phyloP scores from a whole-genome alignment of 1,284 basidiomycete species.

The Stygiomarasmius scandens region DNA sequence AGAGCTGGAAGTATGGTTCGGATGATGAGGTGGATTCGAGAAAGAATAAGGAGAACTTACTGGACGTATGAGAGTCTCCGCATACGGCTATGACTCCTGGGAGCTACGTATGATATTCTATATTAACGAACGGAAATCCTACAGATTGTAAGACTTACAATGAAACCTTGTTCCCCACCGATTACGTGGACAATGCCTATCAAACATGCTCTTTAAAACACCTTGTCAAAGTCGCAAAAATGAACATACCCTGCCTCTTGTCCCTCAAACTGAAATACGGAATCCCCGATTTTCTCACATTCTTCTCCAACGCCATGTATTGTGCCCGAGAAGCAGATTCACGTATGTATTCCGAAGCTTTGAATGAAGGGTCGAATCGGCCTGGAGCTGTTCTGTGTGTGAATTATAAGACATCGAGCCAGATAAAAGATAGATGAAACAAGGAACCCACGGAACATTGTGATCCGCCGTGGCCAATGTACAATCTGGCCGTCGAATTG shows the following conservation, averaged over 20 bases:
- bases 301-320: conserved; percentile 87
- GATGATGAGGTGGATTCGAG: not conserved
- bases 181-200: conserved; percentile 95
- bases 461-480: conserved; percentile 95
- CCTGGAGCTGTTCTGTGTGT: conserved; percentile 74
- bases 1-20: conserved; percentile 59
- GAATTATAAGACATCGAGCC: not conserved
- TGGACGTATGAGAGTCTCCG: conserved; percentile 93
- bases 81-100: conserved; percentile 95
- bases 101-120: conserved; percentile 49
- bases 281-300: conserved; percentile 94
- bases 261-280: conserved; percentile 95
- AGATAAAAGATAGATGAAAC: conserved; percentile 9
- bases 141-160: conserved; percentile 45
- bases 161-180: conserved; percentile 96
- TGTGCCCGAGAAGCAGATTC: conserved; percentile 91
- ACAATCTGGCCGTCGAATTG: conserved; percentile 78
- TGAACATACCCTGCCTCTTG: conserved; percentile 73
- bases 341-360: conserved; percentile 76
- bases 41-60: no score
- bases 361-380: conserved; percentile 68
- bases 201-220: not conserved
- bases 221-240: not conserved
- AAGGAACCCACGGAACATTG: conserved; percentile 82
- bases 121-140: not conserved